Conservation (phyloP, 1,284 basidiomycete species). For the Trichosporon faecale region DNA sequence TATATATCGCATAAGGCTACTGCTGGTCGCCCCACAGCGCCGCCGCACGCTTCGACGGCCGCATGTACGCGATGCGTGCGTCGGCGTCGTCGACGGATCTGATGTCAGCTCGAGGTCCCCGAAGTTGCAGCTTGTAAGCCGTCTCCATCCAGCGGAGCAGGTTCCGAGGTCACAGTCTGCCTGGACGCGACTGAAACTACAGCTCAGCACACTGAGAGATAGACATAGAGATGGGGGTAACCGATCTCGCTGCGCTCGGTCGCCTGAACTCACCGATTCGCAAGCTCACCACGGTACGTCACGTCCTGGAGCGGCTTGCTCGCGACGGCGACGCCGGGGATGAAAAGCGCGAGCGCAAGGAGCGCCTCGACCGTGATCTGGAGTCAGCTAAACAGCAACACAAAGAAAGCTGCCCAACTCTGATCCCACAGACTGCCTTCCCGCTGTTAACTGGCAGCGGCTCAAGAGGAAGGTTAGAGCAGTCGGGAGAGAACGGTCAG, state of each 20-base stretch:
- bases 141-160: no score
- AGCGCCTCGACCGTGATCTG: constrained; percentile 51
- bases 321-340: constrained; percentile 41
- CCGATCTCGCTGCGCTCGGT: neutral
- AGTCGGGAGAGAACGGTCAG: no score
- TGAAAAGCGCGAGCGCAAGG: constrained; percentile 42
- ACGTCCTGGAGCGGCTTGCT: constrained; percentile 42
- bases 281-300: constrained; percentile 49
- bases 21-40: constrained; percentile 41
- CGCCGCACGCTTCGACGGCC: constrained; percentile 32
- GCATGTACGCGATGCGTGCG: constrained; percentile 40
- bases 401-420: no score
- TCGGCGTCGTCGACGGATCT: constrained; percentile 44
- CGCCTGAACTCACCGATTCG: constrained; percentile 39
- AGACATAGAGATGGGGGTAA: no score
- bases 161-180: no score
- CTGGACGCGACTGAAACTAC: no score
- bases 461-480: no score
- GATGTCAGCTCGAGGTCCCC: constrained; percentile 13
- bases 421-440: no score
- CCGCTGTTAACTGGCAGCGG: no score
- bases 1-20: neutral
- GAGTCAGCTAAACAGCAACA: neutral
- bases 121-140: no score
- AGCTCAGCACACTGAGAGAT: no score